Conservation (phyloP, 768 basidiomycete species). For the Wakefieldia striispora region DNA sequence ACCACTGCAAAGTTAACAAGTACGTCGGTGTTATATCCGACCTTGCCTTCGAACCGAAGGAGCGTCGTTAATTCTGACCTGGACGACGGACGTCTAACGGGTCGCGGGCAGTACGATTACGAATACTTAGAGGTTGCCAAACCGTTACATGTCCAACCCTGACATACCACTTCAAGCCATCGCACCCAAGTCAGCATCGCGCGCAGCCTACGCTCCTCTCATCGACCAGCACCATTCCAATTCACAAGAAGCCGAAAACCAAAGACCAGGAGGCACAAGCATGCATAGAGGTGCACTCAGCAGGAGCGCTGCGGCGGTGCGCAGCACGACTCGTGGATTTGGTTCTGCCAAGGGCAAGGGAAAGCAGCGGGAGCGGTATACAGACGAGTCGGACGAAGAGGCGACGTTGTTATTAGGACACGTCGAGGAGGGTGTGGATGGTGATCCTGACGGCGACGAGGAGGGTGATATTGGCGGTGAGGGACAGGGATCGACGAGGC, state of each 20-base stretch:
- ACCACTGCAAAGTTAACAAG: no score
- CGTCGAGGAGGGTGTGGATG: constrained; percentile 33
- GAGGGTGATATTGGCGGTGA: constrained; percentile 36
- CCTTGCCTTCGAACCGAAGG: no score
- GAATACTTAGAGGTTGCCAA: no score
- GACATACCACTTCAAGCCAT: constrained; percentile 71
- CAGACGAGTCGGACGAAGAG: constrained; percentile 65
- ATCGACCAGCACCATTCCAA: constrained; percentile 26
- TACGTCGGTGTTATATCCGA: no score
- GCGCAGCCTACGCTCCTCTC: constrained; percentile 48
- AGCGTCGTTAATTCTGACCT: no score
- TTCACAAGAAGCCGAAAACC: constrained; percentile 20
- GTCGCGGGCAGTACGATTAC: no score
- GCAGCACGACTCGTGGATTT: constrained; percentile 18
- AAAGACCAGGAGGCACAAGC: constrained; percentile 6
- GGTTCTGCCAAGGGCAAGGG: constrained; percentile 34
- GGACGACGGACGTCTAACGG: no score
- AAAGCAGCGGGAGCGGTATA: constrained; percentile 53
- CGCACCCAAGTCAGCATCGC: constrained; percentile 45
- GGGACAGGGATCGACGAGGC: constrained; percentile 26
- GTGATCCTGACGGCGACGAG: constrained; percentile 37
- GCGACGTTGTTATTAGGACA: constrained; percentile 45
- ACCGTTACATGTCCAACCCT: constrained; percentile 37
- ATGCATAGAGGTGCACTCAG: constrained; percentile 31
- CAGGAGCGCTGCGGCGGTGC: constrained; percentile 35